phyloP scores from a whole-genome alignment of 805 yeast species.

The Wickerhamomyces mucosus region DNA sequence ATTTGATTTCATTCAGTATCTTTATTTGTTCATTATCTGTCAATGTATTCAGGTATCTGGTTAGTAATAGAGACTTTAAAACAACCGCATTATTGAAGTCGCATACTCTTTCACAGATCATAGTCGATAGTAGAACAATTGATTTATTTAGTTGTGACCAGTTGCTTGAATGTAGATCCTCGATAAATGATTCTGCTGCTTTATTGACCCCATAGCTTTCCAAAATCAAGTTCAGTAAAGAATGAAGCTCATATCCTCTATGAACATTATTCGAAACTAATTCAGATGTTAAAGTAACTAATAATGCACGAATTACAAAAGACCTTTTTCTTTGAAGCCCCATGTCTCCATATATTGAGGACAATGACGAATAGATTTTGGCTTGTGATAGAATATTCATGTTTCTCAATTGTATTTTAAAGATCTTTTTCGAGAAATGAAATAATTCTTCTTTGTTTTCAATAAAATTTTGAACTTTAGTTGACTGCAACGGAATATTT shows the following conservation, averaged over 20 bases:
- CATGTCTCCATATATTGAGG: conserved; percentile 52
- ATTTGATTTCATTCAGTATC: conserved; percentile 26
- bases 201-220: conserved; percentile 44
- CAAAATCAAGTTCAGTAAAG: conserved; percentile 40
- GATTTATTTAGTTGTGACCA: conserved; percentile 55
- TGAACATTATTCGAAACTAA: neutral
- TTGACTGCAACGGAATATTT: conserved; percentile 19
- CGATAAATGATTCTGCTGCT: conserved; percentile 22
- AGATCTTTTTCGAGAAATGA: conserved; percentile 35
- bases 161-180: conserved; percentile 23
- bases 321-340: conserved; percentile 60
- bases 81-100: conserved; percentile 35
- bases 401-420: conserved; percentile 33
- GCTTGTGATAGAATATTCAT: conserved; percentile 46
- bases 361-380: conserved; percentile 54
- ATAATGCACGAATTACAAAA: conserved; percentile 55
- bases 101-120: conserved; percentile 41
- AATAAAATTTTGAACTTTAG: conserved; percentile 10
- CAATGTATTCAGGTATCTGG: conserved; percentile 45
- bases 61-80: conserved; percentile 44
- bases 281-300: too few relatives aligned
- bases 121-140: conserved; percentile 40
- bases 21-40: conserved; percentile 48
- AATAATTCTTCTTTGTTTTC: conserved; percentile 37
- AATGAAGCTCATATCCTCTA: conserved; percentile 24